These are phyloP conservation scores for Mycena metata DNA, from an alignment of 768 basidiomycete species.

Conservation along the genomic window DNA sequence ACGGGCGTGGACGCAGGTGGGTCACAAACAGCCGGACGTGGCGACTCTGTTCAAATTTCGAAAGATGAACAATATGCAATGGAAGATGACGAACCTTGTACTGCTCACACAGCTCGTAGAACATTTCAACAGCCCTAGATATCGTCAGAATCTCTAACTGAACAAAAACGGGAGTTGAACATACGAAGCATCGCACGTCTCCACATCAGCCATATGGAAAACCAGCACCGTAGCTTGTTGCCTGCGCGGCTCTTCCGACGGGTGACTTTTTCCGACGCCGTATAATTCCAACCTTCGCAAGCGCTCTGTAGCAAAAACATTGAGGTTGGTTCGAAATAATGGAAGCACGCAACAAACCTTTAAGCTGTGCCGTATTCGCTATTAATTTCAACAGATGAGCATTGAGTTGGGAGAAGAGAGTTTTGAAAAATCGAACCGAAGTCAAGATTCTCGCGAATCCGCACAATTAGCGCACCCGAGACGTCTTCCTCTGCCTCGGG, in stretches of 20 bases:
- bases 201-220: slow-evolving; percentile 95
- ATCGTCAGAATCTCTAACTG: slow-evolving; percentile 25
- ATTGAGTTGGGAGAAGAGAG: not conserved
- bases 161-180: slow-evolving; percentile 44
- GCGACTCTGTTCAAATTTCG: slow-evolving; percentile 53
- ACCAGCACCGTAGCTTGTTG: slow-evolving; percentile 83
- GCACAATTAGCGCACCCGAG: slow-evolving; percentile 86
- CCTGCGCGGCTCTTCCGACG: slow-evolving; percentile 87
- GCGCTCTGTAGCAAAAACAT: slow-evolving; percentile 64
- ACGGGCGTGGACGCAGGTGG: slow-evolving; percentile 57
- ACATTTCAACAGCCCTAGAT: slow-evolving; percentile 83
- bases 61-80: not conserved
- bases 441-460: slow-evolving; percentile 91
- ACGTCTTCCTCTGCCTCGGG: slow-evolving; percentile 86
- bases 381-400: slow-evolving; percentile 15
- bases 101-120: slow-evolving; percentile 82
- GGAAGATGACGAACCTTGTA: slow-evolving; percentile 68
- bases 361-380: slow-evolving; percentile 97
- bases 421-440: slow-evolving; percentile 71
- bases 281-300: slow-evolving; percentile 90
- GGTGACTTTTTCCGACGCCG: slow-evolving; percentile 83
- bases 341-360: slow-evolving; percentile 61
- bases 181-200: slow-evolving; percentile 91
- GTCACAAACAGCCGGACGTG: slow-evolving; percentile 66
- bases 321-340: not conserved